A percentile compares a stretch with the other conserved stretches of the same genome.
phyloP scores from a whole-genome alignment of 179 eudicot species.

The Sideroxylon spinosum region DNA sequence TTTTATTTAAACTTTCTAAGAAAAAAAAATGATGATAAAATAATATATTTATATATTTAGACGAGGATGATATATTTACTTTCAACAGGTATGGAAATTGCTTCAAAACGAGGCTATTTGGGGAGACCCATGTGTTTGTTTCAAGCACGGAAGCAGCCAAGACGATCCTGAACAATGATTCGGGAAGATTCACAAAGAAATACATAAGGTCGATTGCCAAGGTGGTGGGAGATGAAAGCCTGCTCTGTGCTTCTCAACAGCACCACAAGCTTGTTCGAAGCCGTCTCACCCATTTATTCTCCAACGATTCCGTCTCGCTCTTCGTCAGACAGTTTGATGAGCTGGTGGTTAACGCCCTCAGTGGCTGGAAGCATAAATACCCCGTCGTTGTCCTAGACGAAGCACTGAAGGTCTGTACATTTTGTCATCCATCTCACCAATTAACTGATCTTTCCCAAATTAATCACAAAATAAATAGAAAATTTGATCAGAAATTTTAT shows the following conservation, averaged over 20 bases:
- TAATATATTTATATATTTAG: too few species aligned
- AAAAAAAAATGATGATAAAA: too few species aligned
- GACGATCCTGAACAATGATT: slow-evolving; percentile 20
- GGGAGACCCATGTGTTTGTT: slow-evolving; percentile 27
- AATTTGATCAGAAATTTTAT: too few species aligned
- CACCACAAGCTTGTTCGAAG: slow-evolving; percentile 22
- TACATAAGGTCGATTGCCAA: slow-evolving; percentile 29
- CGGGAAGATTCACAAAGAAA: slow-evolving; percentile 24
- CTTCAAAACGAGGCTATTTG: slow-evolving; percentile 25
- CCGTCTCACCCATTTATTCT: slow-evolving; percentile 24
- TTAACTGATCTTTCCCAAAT: too few species aligned
- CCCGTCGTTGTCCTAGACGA: slow-evolving; percentile 19
- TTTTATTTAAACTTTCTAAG: too few species aligned
- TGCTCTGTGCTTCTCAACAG: slow-evolving; percentile 22
- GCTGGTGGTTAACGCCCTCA: slow-evolving; percentile 11
- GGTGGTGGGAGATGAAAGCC: slow-evolving; percentile 25
- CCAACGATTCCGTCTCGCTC: slow-evolving; percentile 6
- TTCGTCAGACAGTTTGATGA: slow-evolving; percentile 24
- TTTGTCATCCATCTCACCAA: too few species aligned
- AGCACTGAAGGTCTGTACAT: slow-evolving; percentile 16
- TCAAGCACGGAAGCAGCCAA: slow-evolving; percentile 31
- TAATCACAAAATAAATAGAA: background rate
- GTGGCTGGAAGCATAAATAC: slow-evolving; percentile 18
- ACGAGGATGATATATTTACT: too few species aligned
- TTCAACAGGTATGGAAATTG: slow-evolving; percentile 25